Evolutionary conservation across 2,329 filamentous ascomycete species (phyloP).

Genomic region (Hymenoscyphus albidus): DNA sequence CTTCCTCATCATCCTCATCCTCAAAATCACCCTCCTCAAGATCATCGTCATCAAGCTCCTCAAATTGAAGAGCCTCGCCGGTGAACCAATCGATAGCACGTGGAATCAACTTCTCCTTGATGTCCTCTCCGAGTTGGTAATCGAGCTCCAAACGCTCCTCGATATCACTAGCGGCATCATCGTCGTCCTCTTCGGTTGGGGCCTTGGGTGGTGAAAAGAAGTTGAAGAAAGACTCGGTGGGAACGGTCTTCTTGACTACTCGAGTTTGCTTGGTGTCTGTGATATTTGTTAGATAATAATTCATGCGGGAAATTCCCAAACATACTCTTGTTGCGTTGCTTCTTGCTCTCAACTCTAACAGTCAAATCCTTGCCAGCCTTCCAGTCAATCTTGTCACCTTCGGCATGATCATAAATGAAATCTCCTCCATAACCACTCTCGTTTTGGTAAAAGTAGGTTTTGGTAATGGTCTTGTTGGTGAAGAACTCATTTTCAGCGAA

Average conservation of each 20-base stretch:
- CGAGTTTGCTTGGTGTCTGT: conserved; percentile 98
- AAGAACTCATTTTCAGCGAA: conserved; percentile 96
- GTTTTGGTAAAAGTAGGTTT: conserved; percentile 99
- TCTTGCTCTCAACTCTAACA: conserved; percentile 95
- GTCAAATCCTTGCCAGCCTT: conserved; percentile 90
- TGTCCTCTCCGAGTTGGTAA: conserved; percentile 97
- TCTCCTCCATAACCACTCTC: conserved; percentile 98
- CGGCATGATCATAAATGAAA: conserved; percentile 99
- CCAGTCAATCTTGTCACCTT: conserved; percentile 98
- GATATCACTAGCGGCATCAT: conserved; percentile 80
- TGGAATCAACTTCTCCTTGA: conserved; percentile 99
- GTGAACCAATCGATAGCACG: conserved; percentile 99
- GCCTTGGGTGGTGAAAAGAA: conserved; percentile 93
- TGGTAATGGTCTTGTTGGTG: conserved; percentile 93
- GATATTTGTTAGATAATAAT: conserved; percentile 2
- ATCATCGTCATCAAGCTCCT: conserved; percentile 78
- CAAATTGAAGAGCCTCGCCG: conserved; percentile 92
- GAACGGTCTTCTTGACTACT: conserved; percentile 98
- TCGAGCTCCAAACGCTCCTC: conserved; percentile 97
- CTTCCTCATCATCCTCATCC: conserved; percentile 84
- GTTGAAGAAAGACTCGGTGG: conserved; percentile 93
- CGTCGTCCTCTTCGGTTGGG: conserved; percentile 66
- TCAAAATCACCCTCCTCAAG: conserved; percentile 78
- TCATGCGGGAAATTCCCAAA: conserved; percentile 13
- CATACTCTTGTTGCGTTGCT: conserved; percentile 99